Base-by-base conservation (phyloP, 257 asterid genomes). In the Salvia splendens region DNA sequence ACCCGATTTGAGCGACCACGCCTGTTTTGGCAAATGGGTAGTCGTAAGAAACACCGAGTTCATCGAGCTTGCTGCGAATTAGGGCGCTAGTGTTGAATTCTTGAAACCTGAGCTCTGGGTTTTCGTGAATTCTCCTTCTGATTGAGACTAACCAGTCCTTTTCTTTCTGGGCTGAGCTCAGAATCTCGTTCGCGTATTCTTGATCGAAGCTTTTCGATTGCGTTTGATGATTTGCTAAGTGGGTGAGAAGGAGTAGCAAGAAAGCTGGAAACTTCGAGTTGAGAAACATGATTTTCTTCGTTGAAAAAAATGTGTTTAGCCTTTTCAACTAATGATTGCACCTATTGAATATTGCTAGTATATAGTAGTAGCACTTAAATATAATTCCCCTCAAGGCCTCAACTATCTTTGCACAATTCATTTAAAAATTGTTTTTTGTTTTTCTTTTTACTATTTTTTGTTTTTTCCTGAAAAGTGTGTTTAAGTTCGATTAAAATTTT, bases 21-120 rank as follows among this genome's bases (percentile, higher is more conserved):
- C 97, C 97, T 74, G 96, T 91, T 74, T 75, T 78, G 6, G 92
- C 92, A 79, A 82, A 76, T 38, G 97, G 96, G 86, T 84, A 83
- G 46, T 82, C 84, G 61, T 84, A 91, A 59, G 8, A 62, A 51
- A 88, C 81, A 24, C 95, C 92, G 12, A 88, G 83, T 57, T 65
- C 75, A 42, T 86, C 91, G 12, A 91, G 89, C 33, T 88, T 82
- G 62, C 66, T 74, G 46, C 97, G 91, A 56, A 91, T 85, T 12
- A 91, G 87, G 52, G 95, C 85, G 72, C 91, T 88, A 8, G 95
- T 91, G 61, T 86, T 82, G 85, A 81, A 74, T 76, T 91, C 97
- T 73, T 86, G 78, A 65, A 88, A 91, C 67, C 73, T 65, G 28
- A 91, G 83, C 55, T 91, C 96, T 61, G 96, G 97, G 85, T 84